Evolutionary conservation across 2,329 filamentous ascomycete species (phyloP).

Genomic region (Dothiorella sarmentorum): DNA sequence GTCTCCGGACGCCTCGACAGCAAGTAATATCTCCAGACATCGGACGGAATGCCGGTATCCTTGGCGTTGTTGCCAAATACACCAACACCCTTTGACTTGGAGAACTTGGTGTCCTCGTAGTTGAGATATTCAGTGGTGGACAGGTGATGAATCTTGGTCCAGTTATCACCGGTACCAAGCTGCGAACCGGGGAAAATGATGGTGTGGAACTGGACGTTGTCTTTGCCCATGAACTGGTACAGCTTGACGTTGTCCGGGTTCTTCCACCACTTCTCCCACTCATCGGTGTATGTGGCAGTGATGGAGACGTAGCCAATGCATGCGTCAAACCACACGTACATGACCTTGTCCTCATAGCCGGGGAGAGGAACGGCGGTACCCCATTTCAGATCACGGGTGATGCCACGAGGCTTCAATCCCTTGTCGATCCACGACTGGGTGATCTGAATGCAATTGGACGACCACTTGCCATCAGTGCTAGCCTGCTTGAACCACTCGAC

Average conservation of each 20-base stretch:
- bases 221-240: slow-evolving; percentile 92
- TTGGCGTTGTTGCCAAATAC: slow-evolving; percentile 89
- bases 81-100: slow-evolving; percentile 82
- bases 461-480: slow-evolving; percentile 73
- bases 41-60: slow-evolving; percentile 76
- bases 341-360: slow-evolving; percentile 71
- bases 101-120: slow-evolving; percentile 72
- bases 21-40: slow-evolving; percentile 93
- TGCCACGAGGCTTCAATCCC: slow-evolving; percentile 80
- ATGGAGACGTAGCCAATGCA: slow-evolving; percentile 96
- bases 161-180: slow-evolving; percentile 77
- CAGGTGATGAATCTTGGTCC: slow-evolving; percentile 86
- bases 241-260: slow-evolving; percentile 83
- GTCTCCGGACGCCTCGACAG: slow-evolving; percentile 81
- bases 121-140: slow-evolving; percentile 46
- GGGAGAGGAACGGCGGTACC: slow-evolving; percentile 62
- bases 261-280: slow-evolving; percentile 95
- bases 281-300: slow-evolving; percentile 79
- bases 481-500: slow-evolving; percentile 73
- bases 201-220: slow-evolving; percentile 82
- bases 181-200: slow-evolving; percentile 89
- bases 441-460: slow-evolving; percentile 69
- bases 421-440: slow-evolving; percentile 78
- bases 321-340: slow-evolving; percentile 92
- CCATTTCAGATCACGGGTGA: slow-evolving; percentile 92